Conservation (phyloP, 129 eudicot genomes). For the Chrysanthemum seticuspe region DNA sequence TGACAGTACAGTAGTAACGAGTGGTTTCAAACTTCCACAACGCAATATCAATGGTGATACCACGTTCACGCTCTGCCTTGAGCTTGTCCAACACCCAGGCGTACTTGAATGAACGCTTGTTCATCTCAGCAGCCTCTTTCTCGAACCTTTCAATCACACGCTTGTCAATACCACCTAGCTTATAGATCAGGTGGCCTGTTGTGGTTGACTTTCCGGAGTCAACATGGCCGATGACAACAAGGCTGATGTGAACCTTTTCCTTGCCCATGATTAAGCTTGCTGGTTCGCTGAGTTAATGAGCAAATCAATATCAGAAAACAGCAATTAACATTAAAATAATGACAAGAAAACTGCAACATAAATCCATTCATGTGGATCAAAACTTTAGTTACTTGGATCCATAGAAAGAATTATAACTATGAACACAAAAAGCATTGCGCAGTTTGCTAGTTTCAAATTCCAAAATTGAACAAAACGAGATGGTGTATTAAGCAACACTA, state of each 20-base stretch:
- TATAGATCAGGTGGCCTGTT: constrained; percentile 50
- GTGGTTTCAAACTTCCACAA: constrained; percentile 57
- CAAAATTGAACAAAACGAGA: too few species aligned
- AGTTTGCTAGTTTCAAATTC: too few species aligned
- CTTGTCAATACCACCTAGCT: constrained; percentile 59
- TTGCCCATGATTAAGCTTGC: constrained; percentile 27
- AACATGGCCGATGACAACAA: constrained; percentile 41
- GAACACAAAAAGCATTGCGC: too few species aligned
- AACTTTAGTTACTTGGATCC: too few species aligned
- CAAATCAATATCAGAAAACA: neutral
- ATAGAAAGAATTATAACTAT: too few species aligned
- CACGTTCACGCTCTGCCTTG: constrained; percentile 64
- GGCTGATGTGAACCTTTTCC: constrained; percentile 36
- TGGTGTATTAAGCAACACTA: too few species aligned
- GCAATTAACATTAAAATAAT: too few species aligned
- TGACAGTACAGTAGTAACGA: neutral
- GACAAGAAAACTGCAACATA: too few species aligned
- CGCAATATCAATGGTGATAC: constrained; percentile 53
- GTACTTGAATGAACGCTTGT: constrained; percentile 54
- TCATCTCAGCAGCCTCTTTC: constrained; percentile 60
- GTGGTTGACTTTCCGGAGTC: constrained; percentile 45
- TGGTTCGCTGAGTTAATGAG: neutral
- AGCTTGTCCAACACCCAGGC: constrained; percentile 60
- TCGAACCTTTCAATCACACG: constrained; percentile 55
- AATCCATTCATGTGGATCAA: too few species aligned